These are phyloP conservation scores for Trichomonas vaginalis DNA, from an alignment of 208 protist species.

Conservation along the genomic window DNA sequence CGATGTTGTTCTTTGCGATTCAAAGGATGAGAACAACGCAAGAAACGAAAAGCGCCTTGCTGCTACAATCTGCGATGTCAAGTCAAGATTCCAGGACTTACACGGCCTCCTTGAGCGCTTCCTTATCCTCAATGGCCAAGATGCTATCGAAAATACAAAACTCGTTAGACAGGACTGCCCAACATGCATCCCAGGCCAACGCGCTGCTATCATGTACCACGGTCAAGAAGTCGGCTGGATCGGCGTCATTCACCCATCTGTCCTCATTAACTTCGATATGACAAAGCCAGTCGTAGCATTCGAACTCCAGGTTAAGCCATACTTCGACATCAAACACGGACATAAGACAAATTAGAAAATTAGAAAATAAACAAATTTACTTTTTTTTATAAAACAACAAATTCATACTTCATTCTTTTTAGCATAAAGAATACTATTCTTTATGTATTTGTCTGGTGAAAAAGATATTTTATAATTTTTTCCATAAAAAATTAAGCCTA, in stretches of 20 bases:
- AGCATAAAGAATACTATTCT: no score
- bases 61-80: neutral
- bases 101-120: conserved; percentile 20
- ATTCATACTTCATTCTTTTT: no score
- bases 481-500: no score
- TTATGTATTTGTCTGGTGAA: no score
- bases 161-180: neutral
- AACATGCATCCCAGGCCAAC: neutral
- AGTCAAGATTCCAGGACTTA: conserved; percentile 17
- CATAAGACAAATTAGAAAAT: no score
- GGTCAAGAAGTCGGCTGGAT: conserved; percentile 12
- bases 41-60: conserved; percentile 4
- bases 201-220: neutral
- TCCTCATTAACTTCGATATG: conserved; percentile 27
- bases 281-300: conserved; percentile 24
- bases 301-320: conserved; percentile 20
- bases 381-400: no score
- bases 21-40: neutral
- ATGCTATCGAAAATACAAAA: neutral
- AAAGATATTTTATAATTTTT: no score
- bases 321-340: no score
- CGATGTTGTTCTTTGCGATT: conserved; percentile 13
- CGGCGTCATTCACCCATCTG: conserved; percentile 28
- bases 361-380: no score
- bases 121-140: neutral